These are phyloP conservation scores for Saururus chinensis DNA, from an alignment of 164 flowering plant species.

Conservation along the genomic window DNA sequence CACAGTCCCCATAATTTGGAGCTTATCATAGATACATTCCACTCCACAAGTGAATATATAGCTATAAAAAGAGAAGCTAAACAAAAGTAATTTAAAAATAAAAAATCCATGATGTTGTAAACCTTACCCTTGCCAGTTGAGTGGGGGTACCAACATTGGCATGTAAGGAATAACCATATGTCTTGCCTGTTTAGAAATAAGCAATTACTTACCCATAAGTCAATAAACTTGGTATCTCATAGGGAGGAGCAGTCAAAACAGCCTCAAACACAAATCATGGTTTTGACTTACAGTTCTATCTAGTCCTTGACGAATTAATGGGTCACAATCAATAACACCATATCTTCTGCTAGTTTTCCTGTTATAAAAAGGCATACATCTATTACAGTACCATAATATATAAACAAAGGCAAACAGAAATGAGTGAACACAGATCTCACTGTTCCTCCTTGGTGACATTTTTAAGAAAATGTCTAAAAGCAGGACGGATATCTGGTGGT, in stretches of 20 bases:
- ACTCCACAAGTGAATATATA: background rate
- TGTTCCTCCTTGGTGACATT: slow-evolving; percentile 26
- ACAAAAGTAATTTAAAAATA: background rate
- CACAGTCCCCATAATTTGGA: too few species aligned
- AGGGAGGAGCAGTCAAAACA: background rate
- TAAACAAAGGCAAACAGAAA: background rate
- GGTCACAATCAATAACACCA: slow-evolving; percentile 51
- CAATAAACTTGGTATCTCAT: background rate
- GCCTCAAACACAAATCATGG: background rate
- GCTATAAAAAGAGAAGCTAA: background rate
- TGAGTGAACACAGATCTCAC: slow-evolving; percentile 19
- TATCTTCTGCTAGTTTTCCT: slow-evolving; percentile 48
- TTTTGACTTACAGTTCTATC: slow-evolving; percentile 41
- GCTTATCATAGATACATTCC: too few species aligned
- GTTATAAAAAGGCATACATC: slow-evolving; percentile 1
- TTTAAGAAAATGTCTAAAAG: slow-evolving; percentile 57
- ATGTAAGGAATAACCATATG: slow-evolving; percentile 69
- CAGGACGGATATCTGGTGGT: slow-evolving; percentile 88
- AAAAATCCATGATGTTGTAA: background rate
- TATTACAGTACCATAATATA: background rate
- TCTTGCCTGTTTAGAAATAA: slow-evolving; percentile 32
- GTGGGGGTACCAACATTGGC: slow-evolving; percentile 65
- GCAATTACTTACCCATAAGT: background rate
- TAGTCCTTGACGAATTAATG: slow-evolving; percentile 38
- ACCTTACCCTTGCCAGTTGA: slow-evolving; percentile 49